A percentile compares a stretch with the other conserved stretches of the same genome.
phyloP scores from a whole-genome alignment of 345 rosid species.

The Eucalyptus tenuipes region DNA sequence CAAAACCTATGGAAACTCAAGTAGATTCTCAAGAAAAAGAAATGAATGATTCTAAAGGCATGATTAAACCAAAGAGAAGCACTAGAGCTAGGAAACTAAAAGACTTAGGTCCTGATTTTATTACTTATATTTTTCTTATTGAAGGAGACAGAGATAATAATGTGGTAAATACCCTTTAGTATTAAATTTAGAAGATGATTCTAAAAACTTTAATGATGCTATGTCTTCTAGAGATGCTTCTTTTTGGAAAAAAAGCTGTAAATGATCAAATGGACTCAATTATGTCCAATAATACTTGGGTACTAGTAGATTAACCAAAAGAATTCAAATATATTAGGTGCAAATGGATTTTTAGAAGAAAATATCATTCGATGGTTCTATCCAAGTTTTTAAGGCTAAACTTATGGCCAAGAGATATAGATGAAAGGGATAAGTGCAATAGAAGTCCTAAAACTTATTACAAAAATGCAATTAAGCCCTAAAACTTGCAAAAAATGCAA shows the following conservation, averaged over 20 bases:
- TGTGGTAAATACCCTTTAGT: not conserved
- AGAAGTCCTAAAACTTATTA: too few relatives aligned
- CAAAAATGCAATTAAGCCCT: too few relatives aligned
- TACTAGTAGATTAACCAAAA: not conserved
- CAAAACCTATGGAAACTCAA: not conserved
- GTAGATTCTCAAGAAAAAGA: not conserved
- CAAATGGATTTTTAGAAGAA: not conserved
- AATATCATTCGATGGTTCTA: fast-evolving
- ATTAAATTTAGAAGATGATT: too few relatives aligned
- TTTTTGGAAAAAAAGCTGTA: not conserved
- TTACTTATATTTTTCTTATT: not conserved
- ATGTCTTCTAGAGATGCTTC: not conserved
- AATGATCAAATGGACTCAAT: not conserved
- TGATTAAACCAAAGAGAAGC: not conserved
- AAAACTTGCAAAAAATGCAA: too few relatives aligned
- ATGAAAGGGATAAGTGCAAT: too few relatives aligned
- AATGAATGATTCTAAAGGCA: not conserved
- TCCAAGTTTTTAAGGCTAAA: not conserved
- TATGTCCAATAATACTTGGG: not conserved
- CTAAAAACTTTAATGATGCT: not conserved
- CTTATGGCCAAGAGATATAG: not conserved
- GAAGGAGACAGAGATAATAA: not conserved
- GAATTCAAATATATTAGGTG: fast-evolving
- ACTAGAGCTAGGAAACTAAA: not conserved
- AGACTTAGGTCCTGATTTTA: not conserved